phyloP scores from a whole-genome alignment of 495 filamentous ascomycete genomes.

The Tetracladium marchalianum region DNA sequence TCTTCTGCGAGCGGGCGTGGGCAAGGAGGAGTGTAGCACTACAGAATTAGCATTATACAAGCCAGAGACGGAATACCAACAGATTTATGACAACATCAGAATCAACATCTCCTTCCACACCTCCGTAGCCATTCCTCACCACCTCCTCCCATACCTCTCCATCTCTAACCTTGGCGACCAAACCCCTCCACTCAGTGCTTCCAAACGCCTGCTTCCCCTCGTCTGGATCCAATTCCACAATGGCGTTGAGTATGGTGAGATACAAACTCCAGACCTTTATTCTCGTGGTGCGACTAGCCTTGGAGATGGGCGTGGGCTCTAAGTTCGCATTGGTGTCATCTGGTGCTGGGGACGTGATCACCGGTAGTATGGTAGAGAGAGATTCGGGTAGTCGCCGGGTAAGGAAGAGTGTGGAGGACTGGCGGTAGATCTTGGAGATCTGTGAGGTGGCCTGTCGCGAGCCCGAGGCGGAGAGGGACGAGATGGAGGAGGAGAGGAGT shows the following conservation, averaged over 20 bases:
- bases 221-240: conserved; percentile 78
- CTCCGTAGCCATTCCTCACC: conserved; percentile 73
- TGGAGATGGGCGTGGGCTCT: conserved; percentile 54
- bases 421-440: conserved; percentile 77
- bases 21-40: conserved; percentile 79
- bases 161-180: conserved; percentile 71
- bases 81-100: conserved; percentile 89
- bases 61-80: conserved; percentile 36
- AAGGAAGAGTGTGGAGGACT: conserved; percentile 82
- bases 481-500: conserved; percentile 35
- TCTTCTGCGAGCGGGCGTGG: conserved; percentile 69
- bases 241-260: conserved; percentile 81
- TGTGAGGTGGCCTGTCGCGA: conserved; percentile 45
- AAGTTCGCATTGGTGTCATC: conserved; percentile 29
- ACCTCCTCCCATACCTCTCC: conserved; percentile 91
- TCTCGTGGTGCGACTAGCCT: conserved; percentile 62
- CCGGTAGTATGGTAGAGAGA: conserved; percentile 66
- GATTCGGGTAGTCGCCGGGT: conserved; percentile 88
- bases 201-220: conserved; percentile 86
- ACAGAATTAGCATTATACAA: background rate
- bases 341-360: conserved; percentile 46
- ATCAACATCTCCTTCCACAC: conserved; percentile 81
- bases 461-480: conserved; percentile 34
- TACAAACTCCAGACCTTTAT: conserved; percentile 98
- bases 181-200: conserved; percentile 65